Percentiles rank a stretch among this genome's conserved stretches.
These are phyloP conservation scores for Massarina eburnea DNA, from an alignment of 2,329 filamentous ascomycete genomes.

Conservation along the genomic window DNA sequence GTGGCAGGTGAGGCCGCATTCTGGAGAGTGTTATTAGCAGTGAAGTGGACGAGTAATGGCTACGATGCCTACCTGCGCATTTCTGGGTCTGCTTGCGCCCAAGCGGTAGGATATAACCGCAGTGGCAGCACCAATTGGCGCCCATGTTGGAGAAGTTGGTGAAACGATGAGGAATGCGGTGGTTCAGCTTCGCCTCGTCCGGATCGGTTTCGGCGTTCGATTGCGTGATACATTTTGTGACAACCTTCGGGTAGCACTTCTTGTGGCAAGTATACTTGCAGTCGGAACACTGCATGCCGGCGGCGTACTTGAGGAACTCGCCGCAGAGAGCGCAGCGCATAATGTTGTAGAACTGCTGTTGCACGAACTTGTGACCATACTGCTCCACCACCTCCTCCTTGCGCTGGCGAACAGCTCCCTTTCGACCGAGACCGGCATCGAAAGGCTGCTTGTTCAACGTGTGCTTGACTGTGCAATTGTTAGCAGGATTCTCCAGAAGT, in stretches of 20 bases:
- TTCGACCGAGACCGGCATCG: constrained; percentile 87
- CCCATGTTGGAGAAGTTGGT: constrained; percentile 96
- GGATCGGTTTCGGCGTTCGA: constrained; percentile 98
- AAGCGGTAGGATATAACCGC: constrained; percentile 91
- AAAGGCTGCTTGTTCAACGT: constrained; percentile 79
- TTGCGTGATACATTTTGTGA: constrained; percentile 99
- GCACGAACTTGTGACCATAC: constrained; percentile 98
- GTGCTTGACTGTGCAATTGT: constrained; percentile 67
- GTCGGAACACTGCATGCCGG: constrained; percentile 98
- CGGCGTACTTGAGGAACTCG: constrained; percentile 97
- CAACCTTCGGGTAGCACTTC: constrained; percentile 94
- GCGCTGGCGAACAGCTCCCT: constrained; percentile 93
- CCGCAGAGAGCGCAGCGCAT: constrained; percentile 98
- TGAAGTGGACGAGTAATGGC: background rate
- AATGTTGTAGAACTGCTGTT: constrained; percentile 99
- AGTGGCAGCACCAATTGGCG: constrained; percentile 99
- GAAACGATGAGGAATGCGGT: constrained; percentile 97
- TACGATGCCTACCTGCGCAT: constrained; percentile 68
- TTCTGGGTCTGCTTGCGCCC: constrained; percentile 94
- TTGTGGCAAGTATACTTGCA: constrained; percentile 99
- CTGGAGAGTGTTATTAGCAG: constrained; percentile 48
- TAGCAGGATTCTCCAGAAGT: constrained; percentile 12
- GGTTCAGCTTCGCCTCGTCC: constrained; percentile 99
- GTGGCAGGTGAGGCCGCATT: constrained; percentile 91
- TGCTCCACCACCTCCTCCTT: constrained; percentile 99